These are phyloP conservation scores for Naganishia randhawae DNA, from an alignment of 768 basidiomycete genomes.

Conservation along the genomic window DNA sequence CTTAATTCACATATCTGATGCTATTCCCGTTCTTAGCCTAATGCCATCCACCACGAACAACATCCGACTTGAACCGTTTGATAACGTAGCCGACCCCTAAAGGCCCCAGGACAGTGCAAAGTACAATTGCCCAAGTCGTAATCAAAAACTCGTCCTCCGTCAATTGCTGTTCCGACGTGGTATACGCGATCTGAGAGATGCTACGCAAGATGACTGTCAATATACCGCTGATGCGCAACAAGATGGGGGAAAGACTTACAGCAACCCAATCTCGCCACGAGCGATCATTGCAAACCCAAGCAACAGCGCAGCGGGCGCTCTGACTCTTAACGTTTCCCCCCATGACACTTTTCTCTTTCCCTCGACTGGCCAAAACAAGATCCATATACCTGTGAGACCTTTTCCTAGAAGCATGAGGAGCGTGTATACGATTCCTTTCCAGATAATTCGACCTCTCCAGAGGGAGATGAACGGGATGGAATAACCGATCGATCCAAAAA, in stretches of 20 bases:
- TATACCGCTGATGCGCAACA: not conserved
- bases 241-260: constrained; percentile 30
- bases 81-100: constrained; percentile 45
- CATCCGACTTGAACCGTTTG: constrained; percentile 31
- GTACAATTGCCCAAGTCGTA: constrained; percentile 60
- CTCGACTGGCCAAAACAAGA: constrained; percentile 42
- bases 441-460: constrained; percentile 53
- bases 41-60: constrained; percentile 38
- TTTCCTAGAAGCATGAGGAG: constrained; percentile 62
- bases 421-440: constrained; percentile 61
- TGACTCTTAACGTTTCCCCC: constrained; percentile 7
- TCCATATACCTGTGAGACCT: constrained; percentile 55
- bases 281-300: constrained; percentile 64
- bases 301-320: constrained; percentile 44
- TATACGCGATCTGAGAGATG: constrained; percentile 53
- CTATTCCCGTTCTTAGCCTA: too few species aligned
- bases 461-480: constrained; percentile 57
- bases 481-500: constrained; percentile 64
- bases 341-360: constrained; percentile 30
- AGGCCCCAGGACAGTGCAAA: constrained; percentile 59
- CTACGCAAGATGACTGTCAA: not conserved
- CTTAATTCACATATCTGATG: not conserved
- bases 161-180: constrained; percentile 32
- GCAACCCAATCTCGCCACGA: constrained; percentile 65
- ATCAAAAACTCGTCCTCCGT: constrained; percentile 57